Conservation (phyloP, 306 rosid genomes). For the Cicer arietinum region DNA sequence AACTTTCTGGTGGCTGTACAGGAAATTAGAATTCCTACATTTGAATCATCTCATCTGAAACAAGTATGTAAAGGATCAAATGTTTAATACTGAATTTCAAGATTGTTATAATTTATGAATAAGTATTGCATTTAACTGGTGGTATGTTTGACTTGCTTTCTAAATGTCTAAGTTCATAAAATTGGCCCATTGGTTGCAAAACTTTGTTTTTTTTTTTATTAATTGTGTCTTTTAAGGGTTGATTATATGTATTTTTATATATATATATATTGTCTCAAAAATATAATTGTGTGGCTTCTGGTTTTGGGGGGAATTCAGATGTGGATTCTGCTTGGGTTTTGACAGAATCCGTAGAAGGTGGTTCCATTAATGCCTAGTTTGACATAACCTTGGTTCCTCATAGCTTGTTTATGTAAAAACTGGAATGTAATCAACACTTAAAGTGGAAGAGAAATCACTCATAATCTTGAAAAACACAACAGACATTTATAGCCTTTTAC, state of each 20-base stretch:
- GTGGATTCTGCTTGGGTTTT: constrained; percentile 27
- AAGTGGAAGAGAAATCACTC: too few species aligned
- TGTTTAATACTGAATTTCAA: not conserved
- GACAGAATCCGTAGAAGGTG: constrained; percentile 6
- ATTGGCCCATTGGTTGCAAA: too few species aligned
- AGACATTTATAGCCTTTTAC: not conserved
- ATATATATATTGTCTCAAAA: not conserved
- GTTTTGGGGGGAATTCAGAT: constrained; percentile 25
- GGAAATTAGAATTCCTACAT: constrained; percentile 84
- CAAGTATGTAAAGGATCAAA: constrained; percentile 37
- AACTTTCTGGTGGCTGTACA: constrained; percentile 82
- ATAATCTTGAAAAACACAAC: too few species aligned
- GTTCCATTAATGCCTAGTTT: constrained; percentile 17
- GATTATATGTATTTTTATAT: too few species aligned
- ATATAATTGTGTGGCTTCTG: not conserved
- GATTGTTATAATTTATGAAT: too few species aligned
- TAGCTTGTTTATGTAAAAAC: not conserved
- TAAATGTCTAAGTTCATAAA: too few species aligned
- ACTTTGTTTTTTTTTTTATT: too few species aligned
- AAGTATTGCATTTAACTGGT: too few species aligned
- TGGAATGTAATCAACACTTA: too few species aligned
- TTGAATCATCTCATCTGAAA: constrained; percentile 64
- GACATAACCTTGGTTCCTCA: constrained; percentile 1
- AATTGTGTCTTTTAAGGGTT: too few species aligned
- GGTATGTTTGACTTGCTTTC: too few species aligned